Evolutionary conservation across 2,329 filamentous ascomycete genomes (phyloP).

Genomic region (Sclerotinia glacialis): DNA sequence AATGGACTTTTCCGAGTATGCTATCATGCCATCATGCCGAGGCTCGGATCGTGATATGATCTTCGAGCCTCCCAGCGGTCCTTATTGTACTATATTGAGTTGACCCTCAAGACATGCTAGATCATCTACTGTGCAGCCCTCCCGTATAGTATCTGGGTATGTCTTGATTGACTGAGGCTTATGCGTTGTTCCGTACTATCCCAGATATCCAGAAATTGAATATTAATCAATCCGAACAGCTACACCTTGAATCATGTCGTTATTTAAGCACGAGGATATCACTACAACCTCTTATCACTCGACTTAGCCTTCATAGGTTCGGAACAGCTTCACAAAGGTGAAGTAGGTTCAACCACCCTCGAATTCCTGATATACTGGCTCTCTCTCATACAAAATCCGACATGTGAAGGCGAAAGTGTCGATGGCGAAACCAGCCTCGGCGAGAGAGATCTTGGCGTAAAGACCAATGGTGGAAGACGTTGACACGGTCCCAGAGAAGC

Average conservation of each 20-base stretch:
- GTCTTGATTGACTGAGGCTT: background rate
- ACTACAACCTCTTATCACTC: background rate
- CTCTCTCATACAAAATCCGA: background rate
- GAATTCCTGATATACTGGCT: constrained; percentile 3
- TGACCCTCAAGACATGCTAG: too few species aligned
- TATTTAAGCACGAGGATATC: background rate
- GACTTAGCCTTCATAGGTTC: background rate
- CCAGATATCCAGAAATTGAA: background rate
- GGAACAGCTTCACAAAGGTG: background rate
- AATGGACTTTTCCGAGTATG: too few species aligned
- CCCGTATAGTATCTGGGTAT: background rate
- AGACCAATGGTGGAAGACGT: background rate
- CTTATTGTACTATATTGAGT: too few species aligned
- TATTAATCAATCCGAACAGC: background rate
- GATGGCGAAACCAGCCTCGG: background rate
- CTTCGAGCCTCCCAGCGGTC: too few species aligned
- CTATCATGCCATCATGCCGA: too few species aligned
- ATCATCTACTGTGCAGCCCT: too few species aligned
- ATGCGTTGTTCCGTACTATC: background rate
- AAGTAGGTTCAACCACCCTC: background rate
- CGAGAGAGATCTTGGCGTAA: background rate
- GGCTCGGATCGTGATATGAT: too few species aligned
- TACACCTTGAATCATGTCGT: background rate
- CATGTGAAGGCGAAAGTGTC: background rate
- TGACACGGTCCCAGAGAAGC: too few species aligned